Percentiles rank a stretch among this genome's conserved stretches.
phyloP scores from a whole-genome alignment of 371 early-diverging fungal species.

The Syncephalastrum contaminatum region DNA sequence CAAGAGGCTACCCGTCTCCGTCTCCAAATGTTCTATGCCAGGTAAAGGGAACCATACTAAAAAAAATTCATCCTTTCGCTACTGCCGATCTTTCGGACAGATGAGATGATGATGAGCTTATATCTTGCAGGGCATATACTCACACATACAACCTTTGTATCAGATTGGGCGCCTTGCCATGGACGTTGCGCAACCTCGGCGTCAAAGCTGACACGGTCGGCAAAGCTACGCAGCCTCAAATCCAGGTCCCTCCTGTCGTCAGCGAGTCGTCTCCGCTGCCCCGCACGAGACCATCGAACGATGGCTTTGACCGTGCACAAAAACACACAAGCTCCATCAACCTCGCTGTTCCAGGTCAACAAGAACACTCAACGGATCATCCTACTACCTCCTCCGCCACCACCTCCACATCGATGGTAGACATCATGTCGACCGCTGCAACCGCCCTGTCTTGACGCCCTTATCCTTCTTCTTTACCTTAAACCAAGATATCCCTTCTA shows the following conservation, averaged over 20 bases:
- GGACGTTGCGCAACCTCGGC: constrained; percentile 33
- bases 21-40: constrained; percentile 89
- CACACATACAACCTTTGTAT: not conserved
- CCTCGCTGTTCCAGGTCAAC: too few species aligned
- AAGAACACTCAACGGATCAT: too few species aligned
- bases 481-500: too few species aligned
- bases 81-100: not conserved
- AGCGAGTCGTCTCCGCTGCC: constrained; percentile 30
- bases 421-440: too few species aligned
- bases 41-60: constrained; percentile 9
- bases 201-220: constrained; percentile 16
- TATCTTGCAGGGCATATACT: not conserved
- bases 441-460: too few species aligned
- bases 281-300: constrained; percentile 3
- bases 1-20: constrained; percentile 79
- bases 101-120: not conserved
- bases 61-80: not conserved
- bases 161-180: constrained; percentile 52
- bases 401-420: too few species aligned
- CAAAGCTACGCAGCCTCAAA: constrained; percentile 15
- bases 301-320: too few species aligned
- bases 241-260: constrained; percentile 20
- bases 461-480: too few species aligned
- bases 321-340: too few species aligned
- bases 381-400: too few species aligned